Base-by-base conservation (phyloP, 1,284 basidiomycete species). In the Meira nashicola region DNA sequence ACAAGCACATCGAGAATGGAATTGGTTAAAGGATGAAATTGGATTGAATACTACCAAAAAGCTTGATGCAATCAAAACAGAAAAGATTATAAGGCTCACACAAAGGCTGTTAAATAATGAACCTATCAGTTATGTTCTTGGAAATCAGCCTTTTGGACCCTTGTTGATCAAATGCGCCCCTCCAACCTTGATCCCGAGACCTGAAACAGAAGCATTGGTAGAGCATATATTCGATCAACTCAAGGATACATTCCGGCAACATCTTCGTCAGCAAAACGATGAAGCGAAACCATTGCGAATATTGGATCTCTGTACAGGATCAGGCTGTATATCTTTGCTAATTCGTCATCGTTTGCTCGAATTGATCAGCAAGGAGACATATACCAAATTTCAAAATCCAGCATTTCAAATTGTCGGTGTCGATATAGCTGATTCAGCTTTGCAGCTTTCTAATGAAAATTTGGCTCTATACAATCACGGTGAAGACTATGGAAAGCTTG, bases 121-220 rank as follows among this genome's bases (percentile, higher is more conserved):
- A 25, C 55, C 55, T 2, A 4, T 56, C 5, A 43, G 41, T 17
- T 56, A 56, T 28, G 15, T 56, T 4, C 43, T 56, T 10, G 55
- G 55, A 10, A 33, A 43, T 19, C 38, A 39, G 15, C 50, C 50
- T 17, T 53, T 53, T 53, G 50, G 50, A 41, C 50, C 50, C 5
- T 6, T 53, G 2, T n/a, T 15, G 12, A 19, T 39, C 14, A 17
- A 33, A 33, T 39, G 39, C 38, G 7, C 5, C 1, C 37, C 46
- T 11, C 59, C 59, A 11, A 58, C 48, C 9, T 40, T 61, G 25
- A 61, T 61, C 23, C 59, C 59, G 2, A 25, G 59, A 39, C 55
- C 55, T 8, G 59, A 61, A 46, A 61, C 59, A 12, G 59, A 61
- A 44, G 53, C 52, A 17, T 55, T 55, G 39, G 23, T 38, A 5